A percentile compares a stretch with the other conserved stretches of the same genome.
Evolutionary conservation across 2,329 filamentous ascomycete genomes (phyloP).

Genomic region (Penicillium psychrosexuale): DNA sequence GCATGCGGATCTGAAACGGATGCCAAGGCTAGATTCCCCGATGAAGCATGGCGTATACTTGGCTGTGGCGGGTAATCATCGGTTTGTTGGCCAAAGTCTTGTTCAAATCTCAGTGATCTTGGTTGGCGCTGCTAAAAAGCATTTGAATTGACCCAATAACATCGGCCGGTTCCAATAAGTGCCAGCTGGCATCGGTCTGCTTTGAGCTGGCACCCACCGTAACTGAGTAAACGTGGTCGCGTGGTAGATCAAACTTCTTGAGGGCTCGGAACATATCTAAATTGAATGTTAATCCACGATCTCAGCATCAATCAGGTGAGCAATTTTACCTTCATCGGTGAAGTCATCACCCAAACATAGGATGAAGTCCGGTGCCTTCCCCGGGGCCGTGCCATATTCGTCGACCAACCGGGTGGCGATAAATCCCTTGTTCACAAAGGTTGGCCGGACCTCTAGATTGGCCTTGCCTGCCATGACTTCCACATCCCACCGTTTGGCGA

Average conservation of each 20-base stretch:
- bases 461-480: slow-evolving; percentile 97
- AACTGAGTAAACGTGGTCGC: slow-evolving; percentile 77
- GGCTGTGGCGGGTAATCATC: background rate
- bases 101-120: slow-evolving; percentile 23
- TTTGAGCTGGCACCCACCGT: slow-evolving; percentile 91
- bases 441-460: slow-evolving; percentile 93
- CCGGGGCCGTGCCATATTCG: slow-evolving; percentile 59
- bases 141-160: slow-evolving; percentile 66
- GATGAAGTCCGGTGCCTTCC: slow-evolving; percentile 72
- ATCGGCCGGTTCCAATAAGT: slow-evolving; percentile 82
- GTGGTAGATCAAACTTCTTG: slow-evolving; percentile 53
- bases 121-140: slow-evolving; percentile 48
- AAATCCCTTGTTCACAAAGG: slow-evolving; percentile 96
- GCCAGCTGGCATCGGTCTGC: slow-evolving; percentile 85
- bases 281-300: background rate
- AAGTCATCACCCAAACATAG: slow-evolving; percentile 93
- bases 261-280: slow-evolving; percentile 81
- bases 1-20: background rate
- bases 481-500: slow-evolving; percentile 78
- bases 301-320: background rate
- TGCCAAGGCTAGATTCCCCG: background rate
- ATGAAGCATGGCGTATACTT: background rate
- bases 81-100: background rate
- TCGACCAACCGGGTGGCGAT: slow-evolving; percentile 81
- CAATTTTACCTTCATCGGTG: slow-evolving; percentile 84